Conservation (phyloP, 1,284 basidiomycete genomes). For the Ganoderma lingzhi region DNA sequence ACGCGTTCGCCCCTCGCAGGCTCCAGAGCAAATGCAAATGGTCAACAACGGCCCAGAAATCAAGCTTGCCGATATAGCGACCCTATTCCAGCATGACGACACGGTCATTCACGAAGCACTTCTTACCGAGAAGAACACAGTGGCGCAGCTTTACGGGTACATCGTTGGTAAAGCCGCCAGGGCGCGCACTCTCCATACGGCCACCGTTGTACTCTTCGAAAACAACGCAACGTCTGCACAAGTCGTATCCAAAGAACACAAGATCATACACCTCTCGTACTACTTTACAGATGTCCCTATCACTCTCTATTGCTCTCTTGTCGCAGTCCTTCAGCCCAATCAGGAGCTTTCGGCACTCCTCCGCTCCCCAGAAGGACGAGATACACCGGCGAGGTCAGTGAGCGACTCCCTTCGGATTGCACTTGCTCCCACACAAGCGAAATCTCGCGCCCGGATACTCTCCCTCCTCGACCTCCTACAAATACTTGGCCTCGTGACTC, state of each 20-base stretch:
- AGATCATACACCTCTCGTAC: conserved; percentile 63
- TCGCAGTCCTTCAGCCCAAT: conserved; percentile 60
- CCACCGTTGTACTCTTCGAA: conserved; percentile 58
- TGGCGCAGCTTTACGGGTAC: conserved; percentile 75
- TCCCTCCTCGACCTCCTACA: conserved; percentile 66
- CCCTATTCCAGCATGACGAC: conserved; percentile 60
- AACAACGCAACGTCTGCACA: conserved; percentile 44
- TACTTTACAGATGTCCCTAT: conserved; percentile 69
- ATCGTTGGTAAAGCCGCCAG: conserved; percentile 69
- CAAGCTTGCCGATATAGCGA: conserved; percentile 45
- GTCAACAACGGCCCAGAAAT: conserved; percentile 38
- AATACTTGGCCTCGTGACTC: conserved; percentile 60
- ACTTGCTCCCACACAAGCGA: conserved; percentile 64
- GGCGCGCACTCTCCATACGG: conserved; percentile 69
- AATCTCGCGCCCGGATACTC: conserved; percentile 63
- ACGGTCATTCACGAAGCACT: conserved; percentile 65
- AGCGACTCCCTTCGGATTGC: conserved; percentile 54
- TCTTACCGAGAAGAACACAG: conserved; percentile 68
- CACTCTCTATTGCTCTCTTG: conserved; percentile 63
- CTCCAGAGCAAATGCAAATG: conserved; percentile 52
- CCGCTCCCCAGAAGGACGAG: conserved; percentile 51
- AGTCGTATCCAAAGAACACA: conserved; percentile 59
- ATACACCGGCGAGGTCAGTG: conserved; percentile 58
- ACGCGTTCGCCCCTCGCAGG: conserved; percentile 35
- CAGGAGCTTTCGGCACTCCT: conserved; percentile 61